These are phyloP conservation scores for Chromosphaera perkinsii DNA, from an alignment of 208 protist genomes.

Conservation along the genomic window DNA sequence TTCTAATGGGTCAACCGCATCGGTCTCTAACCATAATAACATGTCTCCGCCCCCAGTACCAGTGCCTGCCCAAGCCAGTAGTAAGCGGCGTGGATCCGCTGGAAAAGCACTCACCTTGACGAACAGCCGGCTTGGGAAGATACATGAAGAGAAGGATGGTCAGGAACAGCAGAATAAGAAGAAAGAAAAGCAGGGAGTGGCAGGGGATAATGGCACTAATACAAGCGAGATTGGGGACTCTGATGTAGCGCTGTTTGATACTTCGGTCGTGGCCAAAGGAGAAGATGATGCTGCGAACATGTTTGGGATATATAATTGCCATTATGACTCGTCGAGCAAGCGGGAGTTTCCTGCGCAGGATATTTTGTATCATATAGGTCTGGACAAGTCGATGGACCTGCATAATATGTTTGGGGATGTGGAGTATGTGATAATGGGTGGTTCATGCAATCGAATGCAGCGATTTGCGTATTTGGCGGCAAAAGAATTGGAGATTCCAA, in stretches of 20 bases:
- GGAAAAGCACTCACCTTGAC: not conserved
- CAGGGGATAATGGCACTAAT: no score
- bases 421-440: conserved; percentile 24
- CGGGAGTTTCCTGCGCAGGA: not conserved
- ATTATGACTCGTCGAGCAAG: conserved; percentile 31
- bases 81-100: not conserved
- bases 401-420: not conserved
- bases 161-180: no score
- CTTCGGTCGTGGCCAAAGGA: not conserved
- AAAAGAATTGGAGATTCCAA: not conserved
- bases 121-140: conserved; percentile 2
- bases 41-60: no score
- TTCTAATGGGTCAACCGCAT: not conserved
- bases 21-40: no score
- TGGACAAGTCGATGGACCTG: not conserved
- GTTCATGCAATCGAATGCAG: conserved; percentile 18
- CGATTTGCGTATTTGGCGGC: not conserved
- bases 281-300: conserved; percentile 7
- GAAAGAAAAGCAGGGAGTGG: no score
- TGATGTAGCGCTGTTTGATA: no score
- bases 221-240: no score
- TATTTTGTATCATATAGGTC: not conserved
- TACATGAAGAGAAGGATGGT: not conserved
- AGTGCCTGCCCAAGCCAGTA: not conserved
- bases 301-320: no score